Percentiles rank a stretch among this genome's conserved stretches.
These are phyloP conservation scores for Zanthoxylum bungeanum DNA, from an alignment of 345 rosid genomes.

Conservation along the genomic window DNA sequence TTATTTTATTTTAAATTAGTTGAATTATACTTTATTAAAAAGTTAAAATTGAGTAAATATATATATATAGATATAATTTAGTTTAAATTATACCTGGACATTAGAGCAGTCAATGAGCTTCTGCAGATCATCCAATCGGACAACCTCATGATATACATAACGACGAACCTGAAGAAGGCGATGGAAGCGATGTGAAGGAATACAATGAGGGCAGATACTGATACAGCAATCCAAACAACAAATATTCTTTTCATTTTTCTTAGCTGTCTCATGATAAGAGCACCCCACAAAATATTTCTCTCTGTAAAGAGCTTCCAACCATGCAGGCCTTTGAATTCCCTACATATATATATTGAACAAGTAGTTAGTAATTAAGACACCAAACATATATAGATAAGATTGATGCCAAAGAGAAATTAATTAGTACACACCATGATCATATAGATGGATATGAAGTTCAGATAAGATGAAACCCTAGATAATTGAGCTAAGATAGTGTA, in stretches of 20 bases:
- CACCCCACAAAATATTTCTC: conserved; percentile 83
- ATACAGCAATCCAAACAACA: conserved; percentile 88
- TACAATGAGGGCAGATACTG: conserved; percentile 94
- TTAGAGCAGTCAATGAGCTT: conserved; percentile 90
- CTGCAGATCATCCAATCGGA: conserved; percentile 85
- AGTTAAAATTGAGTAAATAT: background rate
- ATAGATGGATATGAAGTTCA: conserved; percentile 16
- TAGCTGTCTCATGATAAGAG: conserved; percentile 65
- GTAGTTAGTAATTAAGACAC: background rate
- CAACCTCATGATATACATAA: conserved; percentile 95
- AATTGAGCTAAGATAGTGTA: conserved; percentile 23
- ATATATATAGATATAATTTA: too few relatives aligned
- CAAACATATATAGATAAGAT: too few relatives aligned
- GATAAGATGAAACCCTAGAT: background rate
- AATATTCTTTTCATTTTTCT: conserved; percentile 91
- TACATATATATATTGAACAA: too few relatives aligned
- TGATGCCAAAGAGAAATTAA: conserved; percentile 2
- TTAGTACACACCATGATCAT: conserved; percentile 56
- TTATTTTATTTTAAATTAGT: background rate
- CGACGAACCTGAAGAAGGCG: conserved; percentile 94
- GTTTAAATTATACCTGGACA: too few relatives aligned
- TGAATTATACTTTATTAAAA: background rate
- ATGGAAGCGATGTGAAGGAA: conserved; percentile 80
- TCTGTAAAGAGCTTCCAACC: conserved; percentile 86
- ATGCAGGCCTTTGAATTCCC: conserved; percentile 87